phyloP scores from a whole-genome alignment of 2,329 filamentous ascomycete species.

The Graphiopsis chlorocephala region DNA sequence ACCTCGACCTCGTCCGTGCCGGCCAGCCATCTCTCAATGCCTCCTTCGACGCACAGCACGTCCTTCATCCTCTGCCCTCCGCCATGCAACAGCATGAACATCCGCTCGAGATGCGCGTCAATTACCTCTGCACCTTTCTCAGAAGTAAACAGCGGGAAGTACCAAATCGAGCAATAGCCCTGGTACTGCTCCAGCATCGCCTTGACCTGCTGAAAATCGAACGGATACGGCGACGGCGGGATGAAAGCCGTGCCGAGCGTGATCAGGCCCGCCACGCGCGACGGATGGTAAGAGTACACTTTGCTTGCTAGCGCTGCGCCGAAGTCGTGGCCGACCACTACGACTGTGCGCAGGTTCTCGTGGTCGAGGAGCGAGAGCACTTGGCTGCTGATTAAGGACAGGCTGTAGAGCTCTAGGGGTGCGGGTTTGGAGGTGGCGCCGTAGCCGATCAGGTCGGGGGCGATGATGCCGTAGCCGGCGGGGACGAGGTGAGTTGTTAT shows the following conservation, averaged over 20 bases:
- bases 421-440: conserved; percentile 39
- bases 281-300: conserved; percentile 42
- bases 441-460: conserved; percentile 38
- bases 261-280: conserved; percentile 40
- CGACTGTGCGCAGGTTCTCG: conserved; percentile 34
- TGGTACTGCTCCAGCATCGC: conserved; percentile 30
- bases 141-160: conserved; percentile 46
- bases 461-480: conserved; percentile 39
- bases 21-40: conserved; percentile 30
- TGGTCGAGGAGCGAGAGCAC: conserved; percentile 39
- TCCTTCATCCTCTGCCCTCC: conserved; percentile 28
- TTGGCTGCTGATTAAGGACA: conserved; percentile 36
- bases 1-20: conserved; percentile 20
- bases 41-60: conserved; percentile 37
- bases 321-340: conserved; percentile 52
- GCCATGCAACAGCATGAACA: conserved; percentile 22
- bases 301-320: conserved; percentile 42
- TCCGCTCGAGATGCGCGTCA: conserved; percentile 15
- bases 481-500: conserved; percentile 39
- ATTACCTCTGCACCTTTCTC: conserved; percentile 40
- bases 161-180: conserved; percentile 40
- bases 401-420: conserved; percentile 36
- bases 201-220: conserved; percentile 40
- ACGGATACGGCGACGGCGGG: conserved; percentile 33
- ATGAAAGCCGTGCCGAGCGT: conserved; percentile 45